Evolutionary conservation across 306 rosid species (phyloP).

Genomic region (Castanea crenata): DNA sequence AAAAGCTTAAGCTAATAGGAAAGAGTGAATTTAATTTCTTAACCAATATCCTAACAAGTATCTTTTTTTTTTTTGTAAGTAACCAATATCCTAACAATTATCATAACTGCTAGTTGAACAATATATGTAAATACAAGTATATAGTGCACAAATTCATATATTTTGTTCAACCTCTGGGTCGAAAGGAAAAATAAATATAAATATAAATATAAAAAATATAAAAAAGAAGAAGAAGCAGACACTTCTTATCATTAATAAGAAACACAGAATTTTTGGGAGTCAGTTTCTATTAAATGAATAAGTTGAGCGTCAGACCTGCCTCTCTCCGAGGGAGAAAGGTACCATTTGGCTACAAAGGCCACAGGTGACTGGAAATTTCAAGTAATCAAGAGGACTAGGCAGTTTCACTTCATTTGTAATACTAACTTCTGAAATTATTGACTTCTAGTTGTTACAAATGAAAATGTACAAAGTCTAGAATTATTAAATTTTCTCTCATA

Average conservation of each 20-base stretch:
- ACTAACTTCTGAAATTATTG: background rate
- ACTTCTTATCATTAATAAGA: no score
- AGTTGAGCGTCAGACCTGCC: background rate
- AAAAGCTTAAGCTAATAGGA: no score
- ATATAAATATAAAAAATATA: no score
- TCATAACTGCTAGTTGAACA: background rate
- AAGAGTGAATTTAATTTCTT: no score
- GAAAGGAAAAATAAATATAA: no score
- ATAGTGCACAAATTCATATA: background rate
- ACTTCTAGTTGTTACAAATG: background rate
- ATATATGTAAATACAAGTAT: background rate
- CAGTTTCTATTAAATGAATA: background rate
- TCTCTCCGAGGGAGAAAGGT: background rate
- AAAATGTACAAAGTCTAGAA: background rate
- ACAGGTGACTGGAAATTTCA: background rate
- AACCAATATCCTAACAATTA: no score
- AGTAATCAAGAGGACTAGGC: background rate
- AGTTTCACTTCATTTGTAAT: background rate
- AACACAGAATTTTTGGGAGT: no score
- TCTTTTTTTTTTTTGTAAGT: no score
- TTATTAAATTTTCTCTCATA: background rate
- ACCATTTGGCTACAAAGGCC: background rate
- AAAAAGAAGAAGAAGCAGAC: no score
- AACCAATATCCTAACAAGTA: no score
- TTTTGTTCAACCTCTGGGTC: no score